Evolutionary conservation across 2,329 filamentous ascomycete species (phyloP), one percentile per base, ranked within the genome.

Genomic region (Fusarium setosum): DNA sequence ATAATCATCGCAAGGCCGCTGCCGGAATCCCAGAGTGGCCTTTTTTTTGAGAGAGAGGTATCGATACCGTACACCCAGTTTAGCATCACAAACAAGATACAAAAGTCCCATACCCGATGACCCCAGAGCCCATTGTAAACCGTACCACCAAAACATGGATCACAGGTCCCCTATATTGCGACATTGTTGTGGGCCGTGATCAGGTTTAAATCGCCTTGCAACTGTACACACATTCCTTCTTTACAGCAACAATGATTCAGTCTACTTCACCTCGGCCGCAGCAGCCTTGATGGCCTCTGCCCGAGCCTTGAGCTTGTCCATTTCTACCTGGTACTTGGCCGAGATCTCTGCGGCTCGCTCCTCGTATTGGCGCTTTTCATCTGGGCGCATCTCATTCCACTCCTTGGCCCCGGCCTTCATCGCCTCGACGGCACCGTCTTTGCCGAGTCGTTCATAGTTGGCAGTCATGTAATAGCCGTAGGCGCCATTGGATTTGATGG

Each of bases 341-440:
- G 23, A 21, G 7, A 59, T 54, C 21, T 56, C 50, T 7, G 61
- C 57, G 17, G 73, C 63, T 18, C 75, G 67, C 18, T 81, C 77
- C 4, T 69, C 48, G 67, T 76, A 85, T 5, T 73, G 68, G 73
- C 80, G 61, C 72, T 82, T 83, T 65, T 85, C 80, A 1, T 75
- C 65, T 2, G 71, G 71, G 37, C 76, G 70, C 51, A 87, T 52
- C 1, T 44, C 49, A 63, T 78, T 83, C 85, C 84, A 88, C 58
- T 81, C 75, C 3, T 59, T 17, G 29, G 53, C 53, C 13, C 83
- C 53, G 5, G 31, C 44, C 59, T 65, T 69, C 56, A 75, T 32
- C 5, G 18, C 5, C 21, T 56, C 59, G 4, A 26, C 38, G 0
- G 74, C 69, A 24, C 74, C 6, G 21, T 52, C 52, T 4, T 26